Percentiles rank a stretch among this genome's conserved stretches.
Evolutionary conservation across 768 basidiomycete species (phyloP).

Genomic region (Daedalea quercina): DNA sequence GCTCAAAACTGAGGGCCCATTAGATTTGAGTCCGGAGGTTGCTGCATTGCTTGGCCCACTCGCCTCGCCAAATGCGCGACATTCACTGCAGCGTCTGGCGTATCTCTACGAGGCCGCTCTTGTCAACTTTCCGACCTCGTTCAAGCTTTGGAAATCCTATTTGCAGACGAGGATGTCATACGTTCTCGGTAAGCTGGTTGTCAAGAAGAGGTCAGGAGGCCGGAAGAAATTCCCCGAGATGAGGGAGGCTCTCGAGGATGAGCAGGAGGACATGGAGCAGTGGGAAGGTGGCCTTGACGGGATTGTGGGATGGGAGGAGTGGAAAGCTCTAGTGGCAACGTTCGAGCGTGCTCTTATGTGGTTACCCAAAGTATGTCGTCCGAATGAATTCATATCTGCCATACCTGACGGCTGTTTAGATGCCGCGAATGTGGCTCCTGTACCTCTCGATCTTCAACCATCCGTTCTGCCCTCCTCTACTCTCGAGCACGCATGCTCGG

Average conservation of each 20-base stretch:
- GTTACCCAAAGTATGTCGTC: conserved; percentile 70
- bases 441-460: conserved; percentile 90
- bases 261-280: conserved; percentile 67
- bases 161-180: conserved; percentile 76
- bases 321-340: conserved; percentile 80
- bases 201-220: conserved; percentile 76
- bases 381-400: conserved; percentile 5
- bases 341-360: conserved; percentile 95
- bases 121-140: conserved; percentile 78
- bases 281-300: conserved; percentile 88
- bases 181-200: conserved; percentile 70
- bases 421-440: conserved; percentile 91
- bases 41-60: conserved; percentile 71
- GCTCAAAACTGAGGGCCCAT: conserved; percentile 48
- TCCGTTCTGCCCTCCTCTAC: conserved; percentile 74
- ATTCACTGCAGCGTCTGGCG: conserved; percentile 75
- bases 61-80: conserved; percentile 62
- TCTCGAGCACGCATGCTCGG: conserved; percentile 88
- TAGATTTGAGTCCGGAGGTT: conserved; percentile 42
- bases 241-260: conserved; percentile 85
- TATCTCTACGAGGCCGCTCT: conserved; percentile 95
- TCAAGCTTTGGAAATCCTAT: conserved; percentile 96
- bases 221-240: conserved; percentile 90
- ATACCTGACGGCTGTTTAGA: conserved; percentile 36
- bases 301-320: conserved; percentile 93